Conservation (phyloP, 495 filamentous ascomycete genomes). For the Achaetomiella virescens region DNA sequence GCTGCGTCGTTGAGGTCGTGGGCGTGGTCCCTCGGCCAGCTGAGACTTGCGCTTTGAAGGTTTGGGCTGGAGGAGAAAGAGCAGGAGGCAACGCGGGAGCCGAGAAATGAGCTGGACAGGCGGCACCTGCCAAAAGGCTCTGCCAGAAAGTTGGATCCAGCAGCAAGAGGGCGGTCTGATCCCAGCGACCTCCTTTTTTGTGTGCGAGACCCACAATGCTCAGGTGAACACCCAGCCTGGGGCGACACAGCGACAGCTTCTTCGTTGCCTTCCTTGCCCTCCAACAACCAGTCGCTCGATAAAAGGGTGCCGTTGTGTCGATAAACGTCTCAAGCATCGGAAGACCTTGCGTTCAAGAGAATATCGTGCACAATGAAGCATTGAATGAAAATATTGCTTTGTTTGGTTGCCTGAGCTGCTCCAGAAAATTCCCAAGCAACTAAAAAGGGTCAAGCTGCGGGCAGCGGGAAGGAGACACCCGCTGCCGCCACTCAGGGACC, state of each 20-base stretch:
- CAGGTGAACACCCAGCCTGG: background rate
- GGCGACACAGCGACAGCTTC: background rate
- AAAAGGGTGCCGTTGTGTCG: too few relatives aligned
- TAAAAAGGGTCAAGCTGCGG: background rate
- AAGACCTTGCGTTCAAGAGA: background rate
- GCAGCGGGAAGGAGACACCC: background rate
- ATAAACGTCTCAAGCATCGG: background rate
- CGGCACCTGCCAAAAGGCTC: conserved; percentile 15
- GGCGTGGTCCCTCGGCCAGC: conserved; percentile 11
- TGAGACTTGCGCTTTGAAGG: background rate
- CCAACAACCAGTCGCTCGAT: background rate
- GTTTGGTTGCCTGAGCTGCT: too few relatives aligned
- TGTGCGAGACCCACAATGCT: conserved; percentile 11
- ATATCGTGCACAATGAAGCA: too few relatives aligned
- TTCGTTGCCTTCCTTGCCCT: background rate
- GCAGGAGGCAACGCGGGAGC: conserved; percentile 18
- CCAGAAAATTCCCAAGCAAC: too few relatives aligned
- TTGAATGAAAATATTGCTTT: too few relatives aligned
- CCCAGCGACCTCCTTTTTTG: conserved; percentile 25
- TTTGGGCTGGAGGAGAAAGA: conserved; percentile 8
- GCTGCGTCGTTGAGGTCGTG: conserved; percentile 18
- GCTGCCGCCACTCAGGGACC: background rate
- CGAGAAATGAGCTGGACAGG: conserved; percentile 9
- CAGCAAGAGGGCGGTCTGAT: conserved; percentile 13
- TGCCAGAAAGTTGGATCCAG: too few relatives aligned